phyloP scores from a whole-genome alignment of 176 grass and related monocot genomes.

The Hsuehochloa calcarea region DNA sequence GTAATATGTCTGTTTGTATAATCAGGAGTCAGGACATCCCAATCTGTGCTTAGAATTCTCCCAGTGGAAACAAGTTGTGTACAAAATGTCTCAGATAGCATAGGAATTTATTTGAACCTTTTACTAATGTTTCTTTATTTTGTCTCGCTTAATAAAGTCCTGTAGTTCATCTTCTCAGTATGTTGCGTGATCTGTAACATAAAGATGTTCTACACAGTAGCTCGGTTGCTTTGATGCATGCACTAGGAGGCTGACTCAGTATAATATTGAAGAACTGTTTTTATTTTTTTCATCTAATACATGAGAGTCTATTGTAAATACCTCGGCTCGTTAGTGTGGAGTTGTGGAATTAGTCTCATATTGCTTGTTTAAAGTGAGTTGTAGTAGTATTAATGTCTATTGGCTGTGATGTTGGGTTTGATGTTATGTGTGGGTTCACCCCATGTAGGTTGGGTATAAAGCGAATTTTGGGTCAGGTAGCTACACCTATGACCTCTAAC shows the following conservation, averaged over 20 bases:
- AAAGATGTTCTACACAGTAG: background rate
- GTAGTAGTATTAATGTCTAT: too few relatives aligned
- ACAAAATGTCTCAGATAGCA: background rate
- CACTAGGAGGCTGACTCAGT: too few relatives aligned
- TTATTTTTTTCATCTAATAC: too few relatives aligned
- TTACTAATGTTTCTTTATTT: background rate
- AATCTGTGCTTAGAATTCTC: background rate
- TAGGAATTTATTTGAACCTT: background rate
- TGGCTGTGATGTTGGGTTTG: too few relatives aligned
- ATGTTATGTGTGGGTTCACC: too few relatives aligned
- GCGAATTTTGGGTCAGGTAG: too few relatives aligned
- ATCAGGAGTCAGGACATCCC: constrained; percentile 4
- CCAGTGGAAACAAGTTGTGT: background rate
- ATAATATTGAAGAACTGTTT: too few relatives aligned
- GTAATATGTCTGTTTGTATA: constrained; percentile 29
- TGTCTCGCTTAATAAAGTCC: background rate
- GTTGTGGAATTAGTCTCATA: too few relatives aligned
- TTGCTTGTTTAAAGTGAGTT: too few relatives aligned
- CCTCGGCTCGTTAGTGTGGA: too few relatives aligned
- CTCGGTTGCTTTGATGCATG: background rate
- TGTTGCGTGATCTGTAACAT: background rate
- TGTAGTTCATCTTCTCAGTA: background rate
- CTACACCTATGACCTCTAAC: background rate
- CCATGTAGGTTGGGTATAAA: too few relatives aligned
- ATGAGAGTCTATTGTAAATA: too few relatives aligned